Conservation (phyloP, 805 yeast species). For the Metschnikowia matae region DNA sequence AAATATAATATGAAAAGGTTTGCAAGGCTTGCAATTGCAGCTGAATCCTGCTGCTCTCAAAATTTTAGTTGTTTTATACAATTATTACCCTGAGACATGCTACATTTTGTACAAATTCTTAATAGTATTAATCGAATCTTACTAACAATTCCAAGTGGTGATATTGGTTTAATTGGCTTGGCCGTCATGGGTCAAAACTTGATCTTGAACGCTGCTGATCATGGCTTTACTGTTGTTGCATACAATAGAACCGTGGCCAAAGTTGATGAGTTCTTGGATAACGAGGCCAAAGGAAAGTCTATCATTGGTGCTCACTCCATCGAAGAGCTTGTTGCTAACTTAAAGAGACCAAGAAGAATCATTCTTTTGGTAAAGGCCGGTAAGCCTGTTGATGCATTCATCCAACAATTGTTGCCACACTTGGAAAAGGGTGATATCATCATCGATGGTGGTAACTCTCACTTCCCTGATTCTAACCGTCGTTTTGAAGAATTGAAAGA, state of each 20-base stretch:
- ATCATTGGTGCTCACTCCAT: conserved; percentile 94
- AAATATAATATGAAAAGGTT: not conserved
- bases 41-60: not conserved
- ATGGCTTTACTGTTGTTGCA: conserved; percentile 96
- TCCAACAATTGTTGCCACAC: conserved; percentile 81
- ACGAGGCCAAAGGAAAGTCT: conserved; percentile 97
- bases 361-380: conserved; percentile 96
- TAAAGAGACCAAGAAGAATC: conserved; percentile 96
- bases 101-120: not conserved
- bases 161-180: conserved; percentile 97
- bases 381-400: conserved; percentile 87
- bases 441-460: conserved; percentile 99
- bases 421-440: conserved; percentile 96
- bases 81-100: not conserved
- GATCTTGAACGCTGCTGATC: conserved; percentile 97
- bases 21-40: not conserved
- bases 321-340: conserved; percentile 78
- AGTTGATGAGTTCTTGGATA: conserved; percentile 88
- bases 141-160: conserved; percentile 57
- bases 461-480: conserved; percentile 98
- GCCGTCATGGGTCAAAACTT: conserved; percentile 99
- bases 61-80: not conserved
- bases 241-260: conserved; percentile 96
- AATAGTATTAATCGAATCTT: not conserved
- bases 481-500: conserved; percentile 84